Conservation (phyloP, 306 rosid genomes). For the Dicorynia guianensis region DNA sequence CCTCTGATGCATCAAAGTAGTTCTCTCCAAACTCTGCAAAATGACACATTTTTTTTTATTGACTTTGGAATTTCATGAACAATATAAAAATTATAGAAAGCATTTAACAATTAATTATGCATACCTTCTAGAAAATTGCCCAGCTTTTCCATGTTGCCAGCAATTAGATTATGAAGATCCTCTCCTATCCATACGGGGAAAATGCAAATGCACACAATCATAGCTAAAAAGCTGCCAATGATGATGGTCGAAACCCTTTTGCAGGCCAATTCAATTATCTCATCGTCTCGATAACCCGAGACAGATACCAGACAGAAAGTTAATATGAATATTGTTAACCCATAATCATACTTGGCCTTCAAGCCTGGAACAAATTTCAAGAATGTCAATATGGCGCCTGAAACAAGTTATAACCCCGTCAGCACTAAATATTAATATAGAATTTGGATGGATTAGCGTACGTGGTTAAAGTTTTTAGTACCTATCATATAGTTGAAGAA, state of each 20-base stretch:
- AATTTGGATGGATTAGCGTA: too few relatives aligned
- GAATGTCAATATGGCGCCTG: constrained; percentile 46
- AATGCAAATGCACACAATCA: constrained; percentile 51
- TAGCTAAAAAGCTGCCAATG: constrained; percentile 53
- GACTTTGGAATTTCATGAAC: neutral
- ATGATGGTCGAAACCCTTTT: constrained; percentile 54
- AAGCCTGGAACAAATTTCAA: constrained; percentile 58
- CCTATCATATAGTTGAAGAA: constrained; percentile 23
- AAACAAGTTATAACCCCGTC: neutral
- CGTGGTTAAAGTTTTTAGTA: neutral
- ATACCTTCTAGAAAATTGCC: constrained; percentile 57
- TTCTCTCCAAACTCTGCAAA: constrained; percentile 31
- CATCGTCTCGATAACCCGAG: constrained; percentile 55
- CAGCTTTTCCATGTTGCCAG: constrained; percentile 55
- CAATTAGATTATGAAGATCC: constrained; percentile 62
- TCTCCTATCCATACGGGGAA: constrained; percentile 71
- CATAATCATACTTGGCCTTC: constrained; percentile 68
- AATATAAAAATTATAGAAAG: neutral
- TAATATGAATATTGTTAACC: constrained; percentile 58
- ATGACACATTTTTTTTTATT: too few relatives aligned
- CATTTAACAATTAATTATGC: too few relatives aligned
- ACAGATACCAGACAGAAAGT: constrained; percentile 59
- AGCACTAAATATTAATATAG: too few relatives aligned
- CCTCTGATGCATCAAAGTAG: neutral
- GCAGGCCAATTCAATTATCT: constrained; percentile 45